Evolutionary conservation across 495 filamentous ascomycete species (phyloP), one percentile per base, ranked within the genome.

Genomic region (Cenococcum geophilum): DNA sequence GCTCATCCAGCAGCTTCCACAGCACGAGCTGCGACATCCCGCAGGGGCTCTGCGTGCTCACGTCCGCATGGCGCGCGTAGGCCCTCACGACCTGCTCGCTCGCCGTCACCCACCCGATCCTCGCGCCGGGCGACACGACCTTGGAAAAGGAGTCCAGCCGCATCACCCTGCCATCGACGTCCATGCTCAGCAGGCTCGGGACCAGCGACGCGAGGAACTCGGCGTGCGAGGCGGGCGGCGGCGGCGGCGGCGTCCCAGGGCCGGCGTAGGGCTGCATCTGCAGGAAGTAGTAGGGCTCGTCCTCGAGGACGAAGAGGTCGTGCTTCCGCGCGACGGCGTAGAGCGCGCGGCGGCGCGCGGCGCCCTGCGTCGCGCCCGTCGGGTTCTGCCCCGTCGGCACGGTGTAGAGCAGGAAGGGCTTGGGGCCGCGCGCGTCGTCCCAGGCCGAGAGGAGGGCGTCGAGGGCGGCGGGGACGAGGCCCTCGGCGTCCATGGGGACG

Each of bases 231-330:
- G 77, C 71, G 87, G 86, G n/a, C n/a, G n/a, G n/a, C n/a, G n/a
- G n/a, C n/a, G n/a, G n/a, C n/a, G n/a, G n/a, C 3, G 76, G 72
- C 20, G 74, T 72, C 55, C 79, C 73, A 32, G 77, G 71, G 23
- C 82, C 82, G 14, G 78, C 78, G 74, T 92, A 93, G 0, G 89
- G 84, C 70, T 89, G 83, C 91, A 98, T 96, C 76, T 98, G 93
- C 54, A 98, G 79, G 77, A 92, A 98, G 73, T 89, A 81, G 59
- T 96, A 96, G n/a, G 92, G 92, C 71, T 97, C 92, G 71, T 97
- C 92, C 75, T 97, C 92, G 62, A 97, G 69, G 72, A 97, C 92
- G 73, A 82, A 86, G 49, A 96, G 58, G 69, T 96, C 89, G 71
- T 95, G 88, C 74, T 89, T 87, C 71, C 86, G 83, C 27, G 83